Conservation (phyloP, 139 green algal species). For the Zygnema circumcarinatum region DNA sequence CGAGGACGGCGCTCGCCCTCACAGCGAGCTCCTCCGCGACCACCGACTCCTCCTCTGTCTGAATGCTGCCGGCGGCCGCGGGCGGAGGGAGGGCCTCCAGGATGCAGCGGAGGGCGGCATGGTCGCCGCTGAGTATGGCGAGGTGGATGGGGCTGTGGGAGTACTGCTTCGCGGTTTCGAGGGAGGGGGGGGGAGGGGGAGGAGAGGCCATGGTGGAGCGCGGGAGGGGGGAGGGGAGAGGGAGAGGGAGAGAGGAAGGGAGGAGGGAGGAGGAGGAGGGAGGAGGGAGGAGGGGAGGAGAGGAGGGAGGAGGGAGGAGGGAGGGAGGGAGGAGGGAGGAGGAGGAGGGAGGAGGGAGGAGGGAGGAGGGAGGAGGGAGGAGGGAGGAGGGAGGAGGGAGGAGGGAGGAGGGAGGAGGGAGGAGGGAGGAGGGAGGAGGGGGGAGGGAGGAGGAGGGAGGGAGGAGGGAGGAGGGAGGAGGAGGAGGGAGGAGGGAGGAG, state of each 20-base stretch:
- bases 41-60: conserved; percentile 44
- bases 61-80: conserved; percentile 7
- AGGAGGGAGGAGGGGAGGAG: neutral
- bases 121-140: conserved; percentile 34
- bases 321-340: neutral
- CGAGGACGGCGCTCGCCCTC: neutral
- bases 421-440: neutral
- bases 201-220: neutral
- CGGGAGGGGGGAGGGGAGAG: neutral
- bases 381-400: neutral
- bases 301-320: neutral
- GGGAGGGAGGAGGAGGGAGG: neutral
- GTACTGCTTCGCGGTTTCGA: conserved; percentile 11
- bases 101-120: conserved; percentile 18
- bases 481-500: neutral
- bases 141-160: conserved; percentile 50
- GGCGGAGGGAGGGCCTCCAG: conserved; percentile 13
- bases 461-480: neutral
- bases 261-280: neutral
- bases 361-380: neutral
- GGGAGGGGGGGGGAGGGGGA: neutral
- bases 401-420: neutral
- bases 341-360: neutral
- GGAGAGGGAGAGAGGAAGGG: neutral
- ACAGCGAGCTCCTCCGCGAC: conserved; percentile 28